Evolutionary conservation across 768 basidiomycete genomes (phyloP).

Genomic region (Tricholoma bakamatsutake): DNA sequence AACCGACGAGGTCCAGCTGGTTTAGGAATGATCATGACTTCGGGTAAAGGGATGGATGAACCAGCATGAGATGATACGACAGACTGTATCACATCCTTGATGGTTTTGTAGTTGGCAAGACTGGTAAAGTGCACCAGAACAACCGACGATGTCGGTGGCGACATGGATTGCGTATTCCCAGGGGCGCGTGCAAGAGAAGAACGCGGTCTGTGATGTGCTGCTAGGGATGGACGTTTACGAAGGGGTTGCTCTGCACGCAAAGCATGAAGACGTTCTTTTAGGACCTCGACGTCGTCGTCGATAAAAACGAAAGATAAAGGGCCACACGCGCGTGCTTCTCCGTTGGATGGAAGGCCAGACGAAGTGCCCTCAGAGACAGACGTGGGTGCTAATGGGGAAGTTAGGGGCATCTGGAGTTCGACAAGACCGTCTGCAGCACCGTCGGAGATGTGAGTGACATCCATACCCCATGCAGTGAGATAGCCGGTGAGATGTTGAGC

Average conservation of each 20-base stretch:
- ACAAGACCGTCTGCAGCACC: slow-evolving; percentile 43
- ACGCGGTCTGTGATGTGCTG: slow-evolving; percentile 62
- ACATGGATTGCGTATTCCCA: slow-evolving; percentile 27
- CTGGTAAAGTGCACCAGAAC: slow-evolving; percentile 91
- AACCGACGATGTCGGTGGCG: slow-evolving; percentile 25
- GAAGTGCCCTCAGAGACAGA: background rate
- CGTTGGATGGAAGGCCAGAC: background rate
- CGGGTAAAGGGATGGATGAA: slow-evolving; percentile 53
- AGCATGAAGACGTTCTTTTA: slow-evolving; percentile 69
- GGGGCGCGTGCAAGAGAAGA: slow-evolving; percentile 70
- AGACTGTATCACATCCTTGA: slow-evolving; percentile 81
- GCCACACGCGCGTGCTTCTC: background rate
- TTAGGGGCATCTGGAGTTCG: slow-evolving; percentile 13
- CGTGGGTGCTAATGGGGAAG: background rate
- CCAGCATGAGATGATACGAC: slow-evolving; percentile 44
- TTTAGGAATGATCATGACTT: slow-evolving; percentile 96
- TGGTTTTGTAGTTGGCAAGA: slow-evolving; percentile 79
- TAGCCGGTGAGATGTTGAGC: slow-evolving; percentile 92
- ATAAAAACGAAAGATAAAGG: slow-evolving; percentile 74
- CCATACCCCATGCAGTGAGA: slow-evolving; percentile 92
- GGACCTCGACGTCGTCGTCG: slow-evolving; percentile 82
- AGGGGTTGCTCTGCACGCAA: slow-evolving; percentile 52
- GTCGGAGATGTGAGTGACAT: slow-evolving; percentile 73
- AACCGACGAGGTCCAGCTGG: slow-evolving; percentile 93
- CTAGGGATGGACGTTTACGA: slow-evolving; percentile 65